Evolutionary conservation across 2,329 filamentous ascomycete species (phyloP), one percentile per base, ranked within the genome.

Genomic region (Xylariaceae sp.): DNA sequence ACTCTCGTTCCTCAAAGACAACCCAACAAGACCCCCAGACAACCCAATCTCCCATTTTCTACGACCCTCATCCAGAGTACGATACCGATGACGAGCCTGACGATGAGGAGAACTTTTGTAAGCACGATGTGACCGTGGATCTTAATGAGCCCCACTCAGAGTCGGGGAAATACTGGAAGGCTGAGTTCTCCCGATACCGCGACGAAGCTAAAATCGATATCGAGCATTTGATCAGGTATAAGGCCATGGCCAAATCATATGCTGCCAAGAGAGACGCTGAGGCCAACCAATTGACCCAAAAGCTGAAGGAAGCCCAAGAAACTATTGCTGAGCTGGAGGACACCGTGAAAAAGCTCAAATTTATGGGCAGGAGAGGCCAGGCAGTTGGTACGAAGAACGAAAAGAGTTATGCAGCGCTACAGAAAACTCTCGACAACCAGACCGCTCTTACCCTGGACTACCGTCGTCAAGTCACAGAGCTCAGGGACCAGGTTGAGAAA

Each of bases 91-190:
- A 73, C 20, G 73, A 72, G 19, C 80, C 76, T 76, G 77, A 80
- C 47, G 75, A 77, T 37, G 72, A 77, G 29, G 61, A 67, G 25
- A 69, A 67, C 27, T n/a, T n/a, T n/a, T 69, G 67, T 54, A 76
- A 80, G 41, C 72, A 76, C 44, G 84, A 89, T 55, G 68, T 82
- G 45, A 88, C 85, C 0, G 67, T 83, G 38, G 86, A 90, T 57
- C 68, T 88, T 39, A 84, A 85, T 51, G 82, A 88, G 57, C 86
- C 87, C 6, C 79, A 82, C 52, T 88, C 86, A 2, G 78, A 85
- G 48, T 89, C 86, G 4, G 86, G 86, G 6, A 82, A 78, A 56
- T 90, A 86, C 65, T 92, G 87, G 87, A 91, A 91, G 66, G 76
- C 79, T 20, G 80, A 89, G 59, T 91, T 86, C 57, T 77, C 88